Percentiles rank a stretch among this genome's conserved stretches.
phyloP scores from a whole-genome alignment of 1,284 basidiomycete genomes.

The Pseudozyma thailandica region DNA sequence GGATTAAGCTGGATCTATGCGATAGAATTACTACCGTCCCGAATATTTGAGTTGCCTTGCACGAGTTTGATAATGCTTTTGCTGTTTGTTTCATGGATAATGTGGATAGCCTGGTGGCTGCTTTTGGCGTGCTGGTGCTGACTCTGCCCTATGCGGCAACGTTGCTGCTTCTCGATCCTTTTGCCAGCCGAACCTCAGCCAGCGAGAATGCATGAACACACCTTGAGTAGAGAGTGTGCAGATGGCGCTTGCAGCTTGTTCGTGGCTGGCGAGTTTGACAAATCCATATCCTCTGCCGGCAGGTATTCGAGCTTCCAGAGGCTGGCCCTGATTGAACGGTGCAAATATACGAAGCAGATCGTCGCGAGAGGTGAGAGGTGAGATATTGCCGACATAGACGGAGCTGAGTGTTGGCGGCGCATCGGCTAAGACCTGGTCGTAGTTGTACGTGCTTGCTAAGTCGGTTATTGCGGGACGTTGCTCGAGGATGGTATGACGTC shows the following conservation, averaged over 20 bases:
- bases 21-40: too few relatives aligned
- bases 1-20: too few relatives aligned
- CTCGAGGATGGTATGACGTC: constrained; percentile 34
- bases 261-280: constrained; percentile 96
- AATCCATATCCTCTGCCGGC: constrained; percentile 97
- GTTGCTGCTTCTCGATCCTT: constrained; percentile 74
- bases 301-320: constrained; percentile 85
- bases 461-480: neutral
- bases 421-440: constrained; percentile 86
- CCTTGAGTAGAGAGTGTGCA: constrained; percentile 83
- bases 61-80: too few relatives aligned
- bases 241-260: constrained; percentile 96
- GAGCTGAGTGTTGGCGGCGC: constrained; percentile 92
- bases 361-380: constrained; percentile 91
- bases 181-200: constrained; percentile 97
- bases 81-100: too few relatives aligned
- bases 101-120: too few relatives aligned
- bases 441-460: constrained; percentile 69
- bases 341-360: constrained; percentile 96
- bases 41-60: too few relatives aligned
- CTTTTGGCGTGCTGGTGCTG: neutral
- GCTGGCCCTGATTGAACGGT: constrained; percentile 83
- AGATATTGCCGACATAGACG: constrained; percentile 97
- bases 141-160: neutral
- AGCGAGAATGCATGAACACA: constrained; percentile 91